Base-by-base conservation (phyloP, 2,329 filamentous ascomycete species). In the Rugonectria rugulosa region DNA sequence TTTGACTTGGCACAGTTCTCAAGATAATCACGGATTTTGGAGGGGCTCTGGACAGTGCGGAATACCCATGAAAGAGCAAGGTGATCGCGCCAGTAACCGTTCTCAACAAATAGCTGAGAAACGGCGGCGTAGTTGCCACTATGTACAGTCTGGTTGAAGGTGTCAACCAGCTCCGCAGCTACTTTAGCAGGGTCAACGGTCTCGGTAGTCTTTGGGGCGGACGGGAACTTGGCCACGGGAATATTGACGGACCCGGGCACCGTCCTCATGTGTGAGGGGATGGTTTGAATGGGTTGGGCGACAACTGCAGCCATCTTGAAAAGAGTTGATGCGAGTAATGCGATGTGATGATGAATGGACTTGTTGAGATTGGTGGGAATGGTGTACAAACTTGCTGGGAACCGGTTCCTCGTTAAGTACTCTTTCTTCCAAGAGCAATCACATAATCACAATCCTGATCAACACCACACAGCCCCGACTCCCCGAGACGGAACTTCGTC, bases 11-110 rank as follows among this genome's bases (percentile, higher is more conserved):
- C 56, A 11, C 65, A 70, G 38, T 40, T 51, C 31, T 67, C 54
- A 0, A 84, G 62, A 45, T 80, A 81, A 0, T 66, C 57, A 1
- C 59, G 61, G 31, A 85, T 77, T 21, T 72, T 70, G 0, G 66
- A 60, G 0, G 74, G 70, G 0, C 77, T 76, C n/a, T 81, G 74
- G 1, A 82, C 65, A 2, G 81, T 84, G 51, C 77, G 80, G 40
- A 84, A 79, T 34, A 81, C 77, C 84, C 83, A 87, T 0, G 81
- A 78, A 1, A 87, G 66, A 17, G 77, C 79, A 0, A 87, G 72
- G 37, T 85, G 81, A 61, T 87, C 84, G 8, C 84, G 78, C 84
- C 83, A 87, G 69, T 78, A 85, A 51, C 81, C 79, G 17, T 79
- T 72, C 1, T 72, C 60, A 3, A 74, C 41, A 36, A 67, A 67